Conservation (phyloP, 306 rosid species). For the Herpetospermum pedunculosum region DNA sequence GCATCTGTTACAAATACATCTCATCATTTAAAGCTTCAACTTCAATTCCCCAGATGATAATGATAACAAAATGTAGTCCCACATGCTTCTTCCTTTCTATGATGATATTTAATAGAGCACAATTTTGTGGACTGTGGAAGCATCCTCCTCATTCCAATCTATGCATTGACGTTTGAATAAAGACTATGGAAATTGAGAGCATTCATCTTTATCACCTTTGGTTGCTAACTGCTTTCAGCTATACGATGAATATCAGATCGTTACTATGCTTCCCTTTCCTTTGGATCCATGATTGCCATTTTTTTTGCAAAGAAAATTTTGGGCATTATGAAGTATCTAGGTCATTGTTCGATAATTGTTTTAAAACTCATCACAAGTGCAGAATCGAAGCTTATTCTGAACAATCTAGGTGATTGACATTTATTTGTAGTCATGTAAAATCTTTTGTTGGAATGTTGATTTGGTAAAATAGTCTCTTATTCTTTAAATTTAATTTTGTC, state of each 20-base stretch:
- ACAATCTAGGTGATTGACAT: too few species aligned
- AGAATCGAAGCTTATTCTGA: too few species aligned
- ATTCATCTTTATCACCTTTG: not conserved
- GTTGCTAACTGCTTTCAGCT: not conserved
- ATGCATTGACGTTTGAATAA: not conserved
- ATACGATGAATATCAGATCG: not conserved
- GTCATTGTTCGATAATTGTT: too few species aligned
- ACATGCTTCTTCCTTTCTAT: not conserved
- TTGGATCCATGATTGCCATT: too few species aligned
- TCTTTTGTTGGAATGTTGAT: not conserved
- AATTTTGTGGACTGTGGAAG: not conserved
- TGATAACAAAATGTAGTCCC: not conserved
- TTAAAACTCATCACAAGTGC: too few species aligned
- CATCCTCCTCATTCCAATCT: not conserved
- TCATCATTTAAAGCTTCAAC: slow-evolving; percentile 55
- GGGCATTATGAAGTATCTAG: too few species aligned
- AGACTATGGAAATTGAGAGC: not conserved
- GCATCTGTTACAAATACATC: slow-evolving; percentile 18
- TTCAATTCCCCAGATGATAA: slow-evolving; percentile 37
- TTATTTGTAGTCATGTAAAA: too few species aligned
- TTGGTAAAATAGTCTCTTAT: not conserved
- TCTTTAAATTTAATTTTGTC: too few species aligned
- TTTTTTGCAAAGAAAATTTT: too few species aligned
- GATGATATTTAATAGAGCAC: not conserved
- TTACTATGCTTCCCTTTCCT: too few species aligned